These are phyloP conservation scores for Corrigiola litoralis DNA, from an alignment of 179 eudicot species.

Conservation along the genomic window DNA sequence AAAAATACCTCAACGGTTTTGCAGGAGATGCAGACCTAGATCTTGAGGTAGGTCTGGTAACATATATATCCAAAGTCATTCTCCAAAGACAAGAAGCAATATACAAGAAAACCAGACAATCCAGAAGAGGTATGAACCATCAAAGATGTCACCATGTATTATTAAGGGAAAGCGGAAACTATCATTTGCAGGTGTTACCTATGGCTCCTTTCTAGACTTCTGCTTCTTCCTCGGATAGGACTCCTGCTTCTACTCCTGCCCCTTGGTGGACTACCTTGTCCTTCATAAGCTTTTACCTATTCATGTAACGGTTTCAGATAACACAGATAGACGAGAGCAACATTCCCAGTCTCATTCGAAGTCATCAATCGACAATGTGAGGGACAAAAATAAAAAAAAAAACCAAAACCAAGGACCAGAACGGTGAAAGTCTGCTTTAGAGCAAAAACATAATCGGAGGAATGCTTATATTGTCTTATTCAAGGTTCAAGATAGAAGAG, in stretches of 20 bases:
- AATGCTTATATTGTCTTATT: too few species aligned
- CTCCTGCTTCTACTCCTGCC: constrained; percentile 29
- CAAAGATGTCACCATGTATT: background rate
- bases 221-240: constrained; percentile 27
- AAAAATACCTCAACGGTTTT: constrained; percentile 8
- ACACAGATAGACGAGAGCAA: background rate
- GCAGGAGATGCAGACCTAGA: constrained; percentile 20
- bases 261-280: constrained; percentile 28
- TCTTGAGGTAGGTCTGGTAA: constrained; percentile 20
- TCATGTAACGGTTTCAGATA: background rate
- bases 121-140: background rate
- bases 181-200: constrained; percentile 9
- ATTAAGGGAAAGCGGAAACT: too few species aligned
- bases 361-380: too few species aligned
- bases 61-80: constrained; percentile 16
- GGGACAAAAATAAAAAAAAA: too few species aligned
- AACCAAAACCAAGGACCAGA: too few species aligned
- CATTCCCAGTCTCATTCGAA: too few species aligned
- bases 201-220: constrained; percentile 22
- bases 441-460: too few species aligned
- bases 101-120: constrained; percentile 1
- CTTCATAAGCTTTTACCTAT: constrained; percentile 28
- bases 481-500: too few species aligned
- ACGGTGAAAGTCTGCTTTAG: too few species aligned
- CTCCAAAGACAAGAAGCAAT: background rate